A percentile compares a stretch with the other conserved stretches of the same genome.
phyloP scores from a whole-genome alignment of 176 grass and related monocot species.

The Oryza coarctata region DNA sequence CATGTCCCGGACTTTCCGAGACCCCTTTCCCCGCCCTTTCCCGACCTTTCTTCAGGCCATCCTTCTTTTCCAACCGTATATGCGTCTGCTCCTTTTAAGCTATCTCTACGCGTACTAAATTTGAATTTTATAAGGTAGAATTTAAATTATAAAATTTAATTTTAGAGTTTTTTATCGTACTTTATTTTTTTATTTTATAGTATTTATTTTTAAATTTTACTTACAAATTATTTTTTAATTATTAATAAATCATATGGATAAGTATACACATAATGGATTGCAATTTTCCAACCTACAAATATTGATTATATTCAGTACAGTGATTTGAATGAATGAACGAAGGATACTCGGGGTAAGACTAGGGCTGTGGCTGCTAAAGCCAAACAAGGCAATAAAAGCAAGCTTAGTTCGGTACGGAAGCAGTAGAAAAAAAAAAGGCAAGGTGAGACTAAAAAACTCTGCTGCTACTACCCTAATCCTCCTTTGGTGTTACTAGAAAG shows the following conservation, averaged over 20 bases:
- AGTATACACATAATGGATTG: too few relatives aligned
- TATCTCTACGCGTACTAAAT: background rate
- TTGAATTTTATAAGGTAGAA: too few relatives aligned
- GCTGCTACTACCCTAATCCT: slow-evolving; percentile 13
- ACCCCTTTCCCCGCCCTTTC: slow-evolving; percentile 25
- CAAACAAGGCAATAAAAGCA: slow-evolving; percentile 40
- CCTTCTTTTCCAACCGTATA: slow-evolving; percentile 10
- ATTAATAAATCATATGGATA: too few relatives aligned
- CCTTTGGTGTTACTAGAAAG: background rate
- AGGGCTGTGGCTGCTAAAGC: background rate
- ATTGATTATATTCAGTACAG: background rate
- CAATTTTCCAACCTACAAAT: too few relatives aligned
- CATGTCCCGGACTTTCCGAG: slow-evolving; percentile 33
- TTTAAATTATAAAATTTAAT: too few relatives aligned
- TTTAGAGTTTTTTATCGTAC: too few relatives aligned
- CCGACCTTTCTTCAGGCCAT: background rate
- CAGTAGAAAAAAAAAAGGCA: slow-evolving; percentile 20
- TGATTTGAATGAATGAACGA: background rate
- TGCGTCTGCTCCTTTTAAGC: background rate
- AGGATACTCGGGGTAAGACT: background rate
- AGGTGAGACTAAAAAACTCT: slow-evolving; percentile 21
- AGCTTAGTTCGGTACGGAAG: slow-evolving; percentile 29
- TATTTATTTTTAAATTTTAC: too few relatives aligned
- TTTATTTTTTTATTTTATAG: too few relatives aligned
- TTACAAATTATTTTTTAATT: too few relatives aligned